phyloP scores from a whole-genome alignment of 2,329 filamentous ascomycete genomes.

The Epichloe sibirici region DNA sequence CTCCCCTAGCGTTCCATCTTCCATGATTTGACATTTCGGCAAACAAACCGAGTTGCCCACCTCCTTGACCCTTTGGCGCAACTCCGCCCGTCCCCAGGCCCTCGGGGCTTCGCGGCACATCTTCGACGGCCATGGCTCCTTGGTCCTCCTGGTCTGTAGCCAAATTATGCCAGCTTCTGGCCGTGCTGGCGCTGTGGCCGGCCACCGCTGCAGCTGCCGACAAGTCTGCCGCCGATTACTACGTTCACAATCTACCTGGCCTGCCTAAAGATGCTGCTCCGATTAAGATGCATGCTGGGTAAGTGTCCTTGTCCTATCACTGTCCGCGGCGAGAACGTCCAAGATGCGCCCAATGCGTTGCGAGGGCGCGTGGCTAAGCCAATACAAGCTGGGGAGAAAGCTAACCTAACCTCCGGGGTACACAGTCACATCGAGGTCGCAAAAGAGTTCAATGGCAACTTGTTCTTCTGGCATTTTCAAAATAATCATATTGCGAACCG shows the following conservation, averaged over 20 bases:
- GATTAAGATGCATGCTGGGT: conserved; percentile 98
- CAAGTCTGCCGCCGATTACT: conserved; percentile 61
- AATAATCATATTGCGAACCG: conserved; percentile 90
- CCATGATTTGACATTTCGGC: background rate
- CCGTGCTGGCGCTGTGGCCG: conserved; percentile 31
- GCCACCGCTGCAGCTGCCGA: conserved; percentile 19
- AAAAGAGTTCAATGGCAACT: conserved; percentile 73
- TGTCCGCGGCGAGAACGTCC: background rate
- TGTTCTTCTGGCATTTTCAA: conserved; percentile 98
- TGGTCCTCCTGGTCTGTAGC: background rate
- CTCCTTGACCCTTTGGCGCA: background rate
- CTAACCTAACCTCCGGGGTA: conserved; percentile 4
- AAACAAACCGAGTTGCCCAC: background rate
- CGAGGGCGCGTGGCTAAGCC: background rate
- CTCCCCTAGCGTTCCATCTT: background rate
- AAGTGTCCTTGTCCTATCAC: conserved; percentile 23
- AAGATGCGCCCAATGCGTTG: background rate
- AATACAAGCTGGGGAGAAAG: background rate
- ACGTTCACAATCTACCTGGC: conserved; percentile 73
- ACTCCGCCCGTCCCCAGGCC: background rate
- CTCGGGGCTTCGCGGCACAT: background rate
- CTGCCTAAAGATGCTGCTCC: conserved; percentile 59
- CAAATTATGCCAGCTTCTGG: conserved; percentile 12
- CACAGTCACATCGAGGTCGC: conserved; percentile 81
- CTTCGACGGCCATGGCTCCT: conserved; percentile 3